Evolutionary conservation across 305 asterid species (phyloP).

Genomic region (Solanum hybrid): DNA sequence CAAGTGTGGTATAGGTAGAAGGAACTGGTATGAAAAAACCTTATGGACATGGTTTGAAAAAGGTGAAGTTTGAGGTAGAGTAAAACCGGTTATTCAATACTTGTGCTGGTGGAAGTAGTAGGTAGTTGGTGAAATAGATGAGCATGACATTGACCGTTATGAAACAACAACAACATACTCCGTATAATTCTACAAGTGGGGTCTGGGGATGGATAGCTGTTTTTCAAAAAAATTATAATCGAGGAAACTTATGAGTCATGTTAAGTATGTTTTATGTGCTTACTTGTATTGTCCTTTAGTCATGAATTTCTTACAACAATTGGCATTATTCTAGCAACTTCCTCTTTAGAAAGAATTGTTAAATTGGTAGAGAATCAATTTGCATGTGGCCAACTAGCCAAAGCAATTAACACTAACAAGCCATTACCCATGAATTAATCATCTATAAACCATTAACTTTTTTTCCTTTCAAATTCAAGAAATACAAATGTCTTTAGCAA

Average conservation of each 20-base stretch:
- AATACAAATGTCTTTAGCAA: not conserved
- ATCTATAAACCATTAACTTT: not conserved
- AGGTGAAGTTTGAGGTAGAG: not conserved
- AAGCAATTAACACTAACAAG: not conserved
- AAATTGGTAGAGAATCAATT: not conserved
- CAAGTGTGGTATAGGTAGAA: not conserved
- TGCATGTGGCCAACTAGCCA: not conserved
- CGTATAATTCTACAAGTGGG: not conserved
- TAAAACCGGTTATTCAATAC: not conserved
- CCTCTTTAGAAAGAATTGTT: not conserved
- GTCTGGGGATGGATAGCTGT: not conserved
- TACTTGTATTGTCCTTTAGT: not conserved
- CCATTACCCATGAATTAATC: not conserved
- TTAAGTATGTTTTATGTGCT: not conserved
- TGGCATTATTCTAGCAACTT: not conserved
- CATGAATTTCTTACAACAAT: not conserved
- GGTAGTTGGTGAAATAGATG: not conserved
- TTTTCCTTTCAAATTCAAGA: not conserved
- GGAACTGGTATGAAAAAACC: not conserved
- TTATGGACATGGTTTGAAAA: not conserved
- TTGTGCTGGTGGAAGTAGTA: not conserved
- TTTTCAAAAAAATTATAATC: not conserved
- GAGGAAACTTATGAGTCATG: not conserved
- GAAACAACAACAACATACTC: not conserved
- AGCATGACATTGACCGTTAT: not conserved